These are phyloP conservation scores for Zanthoxylum bungeanum DNA, from an alignment of 345 rosid species.

Conservation along the genomic window DNA sequence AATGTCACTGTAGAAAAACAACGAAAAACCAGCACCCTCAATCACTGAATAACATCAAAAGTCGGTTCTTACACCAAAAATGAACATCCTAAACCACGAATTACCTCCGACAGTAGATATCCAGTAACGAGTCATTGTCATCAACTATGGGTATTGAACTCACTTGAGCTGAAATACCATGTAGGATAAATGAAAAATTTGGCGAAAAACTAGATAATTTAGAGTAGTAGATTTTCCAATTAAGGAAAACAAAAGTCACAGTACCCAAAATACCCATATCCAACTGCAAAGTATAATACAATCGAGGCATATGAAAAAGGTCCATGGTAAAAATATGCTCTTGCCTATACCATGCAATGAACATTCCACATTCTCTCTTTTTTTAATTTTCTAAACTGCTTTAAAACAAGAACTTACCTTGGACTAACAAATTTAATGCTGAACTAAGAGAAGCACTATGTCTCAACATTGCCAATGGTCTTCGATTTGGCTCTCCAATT, in stretches of 20 bases:
- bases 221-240: background rate
- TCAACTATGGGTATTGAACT: slow-evolving; percentile 71
- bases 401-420: slow-evolving; percentile 39
- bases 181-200: background rate
- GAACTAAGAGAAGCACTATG: slow-evolving; percentile 60
- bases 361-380: background rate
- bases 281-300: background rate
- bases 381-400: background rate
- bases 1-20: slow-evolving; percentile 49
- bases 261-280: background rate
- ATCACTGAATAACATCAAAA: background rate
- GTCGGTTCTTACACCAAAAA: background rate
- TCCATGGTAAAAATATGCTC: background rate
- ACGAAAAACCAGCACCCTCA: slow-evolving; percentile 4
- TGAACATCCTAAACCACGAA: slow-evolving; percentile 1
- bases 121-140: slow-evolving; percentile 64
- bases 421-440: slow-evolving; percentile 59
- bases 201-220: no score
- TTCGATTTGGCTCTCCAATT: slow-evolving; percentile 44
- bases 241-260: background rate
- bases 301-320: background rate
- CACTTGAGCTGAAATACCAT: slow-evolving; percentile 38
- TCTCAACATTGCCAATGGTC: slow-evolving; percentile 56
- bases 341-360: background rate
- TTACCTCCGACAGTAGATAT: slow-evolving; percentile 71